Conservation (phyloP, 106 monocot genomes). For the Ottelia alismoides region DNA sequence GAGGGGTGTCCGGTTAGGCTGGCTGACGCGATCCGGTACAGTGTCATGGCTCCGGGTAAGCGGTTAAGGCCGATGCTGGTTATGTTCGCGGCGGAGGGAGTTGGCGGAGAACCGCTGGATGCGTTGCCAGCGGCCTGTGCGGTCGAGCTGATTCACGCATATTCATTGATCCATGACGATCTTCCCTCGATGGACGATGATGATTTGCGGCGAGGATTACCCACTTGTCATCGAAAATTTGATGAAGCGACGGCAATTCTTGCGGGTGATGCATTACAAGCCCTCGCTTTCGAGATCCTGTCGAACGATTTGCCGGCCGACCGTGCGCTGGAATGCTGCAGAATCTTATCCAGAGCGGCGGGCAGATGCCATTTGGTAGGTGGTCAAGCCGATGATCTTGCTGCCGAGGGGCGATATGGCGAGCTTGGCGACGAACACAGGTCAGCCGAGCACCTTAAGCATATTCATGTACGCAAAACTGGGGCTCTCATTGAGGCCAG, state of each 20-base stretch:
- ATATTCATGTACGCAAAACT: not conserved
- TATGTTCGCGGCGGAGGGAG: not conserved
- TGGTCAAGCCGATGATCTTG: slow-evolving; percentile 1
- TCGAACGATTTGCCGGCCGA: not conserved
- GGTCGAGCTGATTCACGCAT: not conserved
- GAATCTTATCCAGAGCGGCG: not conserved
- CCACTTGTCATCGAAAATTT: not conserved
- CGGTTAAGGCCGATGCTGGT: not conserved
- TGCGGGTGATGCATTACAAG: slow-evolving; percentile 1
- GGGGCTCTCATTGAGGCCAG: not conserved
- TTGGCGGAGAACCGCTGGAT: not conserved
- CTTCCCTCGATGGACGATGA: slow-evolving; percentile 9
- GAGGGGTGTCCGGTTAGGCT: too few species aligned
- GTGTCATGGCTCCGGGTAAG: not conserved
- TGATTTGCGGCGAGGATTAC: not conserved
- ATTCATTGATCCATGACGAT: slow-evolving; percentile 8
- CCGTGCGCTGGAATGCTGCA: not conserved
- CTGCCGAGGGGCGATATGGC: not conserved
- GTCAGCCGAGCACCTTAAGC: too few species aligned
- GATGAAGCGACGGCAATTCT: not conserved
- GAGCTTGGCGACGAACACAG: not conserved
- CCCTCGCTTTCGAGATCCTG: not conserved
- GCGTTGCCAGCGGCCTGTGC: not conserved
- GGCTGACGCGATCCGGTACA: not conserved
- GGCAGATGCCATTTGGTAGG: not conserved